These are phyloP conservation scores for Circinella minor DNA, from an alignment of 371 early-diverging fungal genomes.

Conservation along the genomic window DNA sequence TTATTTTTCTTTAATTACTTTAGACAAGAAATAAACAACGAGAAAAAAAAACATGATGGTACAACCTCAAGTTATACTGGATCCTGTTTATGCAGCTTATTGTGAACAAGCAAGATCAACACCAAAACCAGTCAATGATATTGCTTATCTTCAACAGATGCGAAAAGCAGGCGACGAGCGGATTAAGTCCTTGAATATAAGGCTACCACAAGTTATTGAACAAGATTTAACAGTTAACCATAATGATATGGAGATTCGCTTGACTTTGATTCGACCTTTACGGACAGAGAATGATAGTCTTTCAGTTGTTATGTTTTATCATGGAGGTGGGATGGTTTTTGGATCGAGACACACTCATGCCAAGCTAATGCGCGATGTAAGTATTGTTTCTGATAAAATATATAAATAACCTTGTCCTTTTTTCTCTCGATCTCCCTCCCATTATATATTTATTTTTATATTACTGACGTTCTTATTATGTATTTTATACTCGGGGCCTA, in stretches of 20 bases:
- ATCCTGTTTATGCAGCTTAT: neutral
- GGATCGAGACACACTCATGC: constrained; percentile 23
- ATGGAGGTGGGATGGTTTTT: constrained; percentile 29
- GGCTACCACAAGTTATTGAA: constrained; percentile 12
- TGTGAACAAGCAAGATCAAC: neutral
- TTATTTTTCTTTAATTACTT: neutral
- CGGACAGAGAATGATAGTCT: constrained; percentile 18
- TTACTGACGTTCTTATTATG: too few species aligned
- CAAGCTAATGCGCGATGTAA: constrained; percentile 25
- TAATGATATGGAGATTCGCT: neutral
- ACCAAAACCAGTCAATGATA: neutral
- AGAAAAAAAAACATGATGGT: neutral
- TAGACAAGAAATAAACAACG: neutral
- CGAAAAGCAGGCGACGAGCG: neutral
- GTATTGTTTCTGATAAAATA: neutral
- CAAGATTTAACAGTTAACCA: constrained; percentile 6
- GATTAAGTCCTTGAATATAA: neutral
- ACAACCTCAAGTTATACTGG: neutral
- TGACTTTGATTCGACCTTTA: constrained; percentile 21
- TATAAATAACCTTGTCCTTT: too few species aligned
- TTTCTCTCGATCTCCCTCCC: too few species aligned
- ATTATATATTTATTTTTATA: too few species aligned
- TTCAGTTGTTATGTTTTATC: constrained; percentile 23
- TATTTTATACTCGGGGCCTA: too few species aligned
- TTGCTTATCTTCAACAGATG: neutral